Percentiles rank a stretch among this genome's conserved stretches.
These are phyloP conservation scores for Hyphodiscus hymeniophilus DNA, from an alignment of 495 filamentous ascomycete species.

Conservation along the genomic window DNA sequence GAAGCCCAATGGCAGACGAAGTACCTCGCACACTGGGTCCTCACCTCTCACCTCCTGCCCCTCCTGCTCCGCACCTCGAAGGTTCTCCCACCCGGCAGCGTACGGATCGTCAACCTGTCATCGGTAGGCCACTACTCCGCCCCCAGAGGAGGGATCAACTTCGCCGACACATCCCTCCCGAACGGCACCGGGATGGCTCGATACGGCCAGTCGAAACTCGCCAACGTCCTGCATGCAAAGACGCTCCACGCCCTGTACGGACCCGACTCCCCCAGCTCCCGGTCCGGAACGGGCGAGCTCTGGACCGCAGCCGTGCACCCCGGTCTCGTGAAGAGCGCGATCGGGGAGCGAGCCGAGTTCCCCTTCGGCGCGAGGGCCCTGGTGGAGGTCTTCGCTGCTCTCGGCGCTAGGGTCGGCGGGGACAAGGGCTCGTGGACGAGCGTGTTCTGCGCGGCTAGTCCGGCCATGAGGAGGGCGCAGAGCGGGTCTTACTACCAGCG, in stretches of 20 bases:
- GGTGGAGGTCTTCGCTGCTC: conserved; percentile 21
- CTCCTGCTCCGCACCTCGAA: conserved; percentile 47
- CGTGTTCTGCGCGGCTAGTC: conserved; percentile 36
- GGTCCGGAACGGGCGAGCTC: conserved; percentile 29
- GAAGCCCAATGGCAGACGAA: conserved; percentile 65
- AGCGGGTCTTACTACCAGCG: conserved; percentile 29
- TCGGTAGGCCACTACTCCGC: conserved; percentile 33
- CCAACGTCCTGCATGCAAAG: conserved; percentile 54
- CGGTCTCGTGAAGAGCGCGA: conserved; percentile 30
- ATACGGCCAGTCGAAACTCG: conserved; percentile 62
- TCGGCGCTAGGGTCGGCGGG: conserved; percentile 24
- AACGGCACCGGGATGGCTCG: conserved; percentile 35
- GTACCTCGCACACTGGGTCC: conserved; percentile 59
- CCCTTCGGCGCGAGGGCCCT: too few relatives aligned
- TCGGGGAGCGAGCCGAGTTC: conserved; percentile 13
- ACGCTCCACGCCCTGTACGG: conserved; percentile 43
- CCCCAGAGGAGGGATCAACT: conserved; percentile 33
- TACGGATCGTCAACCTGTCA: conserved; percentile 35
- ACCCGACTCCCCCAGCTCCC: conserved; percentile 28
- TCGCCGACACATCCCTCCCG: conserved; percentile 37
- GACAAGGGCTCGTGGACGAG: conserved; percentile 35
- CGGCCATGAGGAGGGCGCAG: conserved; percentile 32
- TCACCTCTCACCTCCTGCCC: conserved; percentile 54
- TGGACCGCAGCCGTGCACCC: conserved; percentile 36
- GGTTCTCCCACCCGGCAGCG: conserved; percentile 26